These are phyloP conservation scores for Poa annua DNA, from an alignment of 176 grass and related monocot species.

Conservation along the genomic window DNA sequence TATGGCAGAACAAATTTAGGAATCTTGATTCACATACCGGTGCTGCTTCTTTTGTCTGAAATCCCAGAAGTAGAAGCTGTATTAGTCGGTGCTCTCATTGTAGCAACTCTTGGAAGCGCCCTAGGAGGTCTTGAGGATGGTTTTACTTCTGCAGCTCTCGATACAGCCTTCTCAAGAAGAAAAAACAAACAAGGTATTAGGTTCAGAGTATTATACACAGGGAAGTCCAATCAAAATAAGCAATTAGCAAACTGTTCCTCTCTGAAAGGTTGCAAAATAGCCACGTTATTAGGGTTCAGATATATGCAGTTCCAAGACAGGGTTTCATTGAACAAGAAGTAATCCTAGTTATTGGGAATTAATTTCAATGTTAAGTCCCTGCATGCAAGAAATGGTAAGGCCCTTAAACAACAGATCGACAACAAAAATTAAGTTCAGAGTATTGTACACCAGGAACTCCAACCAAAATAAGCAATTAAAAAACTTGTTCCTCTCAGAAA, in stretches of 20 bases:
- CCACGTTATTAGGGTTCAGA: no score
- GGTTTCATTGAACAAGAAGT: no score
- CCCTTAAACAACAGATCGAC: no score
- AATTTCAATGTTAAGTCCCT: no score
- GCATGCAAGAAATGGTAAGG: no score
- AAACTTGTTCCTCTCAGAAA: neutral
- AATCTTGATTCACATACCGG: slow-evolving; percentile 46
- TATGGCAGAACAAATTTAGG: slow-evolving; percentile 11
- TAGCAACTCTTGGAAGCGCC: slow-evolving; percentile 65
- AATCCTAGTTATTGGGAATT: no score
- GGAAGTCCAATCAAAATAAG: no score
- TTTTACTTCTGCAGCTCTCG: slow-evolving; percentile 53
- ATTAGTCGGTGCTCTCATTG: slow-evolving; percentile 50
- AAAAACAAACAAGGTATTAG: neutral
- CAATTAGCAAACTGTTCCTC: no score
- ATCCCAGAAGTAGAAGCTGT: slow-evolving; percentile 29
- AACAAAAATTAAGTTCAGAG: slow-evolving; percentile 6
- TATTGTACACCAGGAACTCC: neutral
- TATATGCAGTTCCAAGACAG: no score
- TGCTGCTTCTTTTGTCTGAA: slow-evolving; percentile 65
- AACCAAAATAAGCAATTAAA: slow-evolving; percentile 29
- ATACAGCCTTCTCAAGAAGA: slow-evolving; percentile 41
- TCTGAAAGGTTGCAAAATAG: no score
- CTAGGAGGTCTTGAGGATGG: slow-evolving; percentile 59
- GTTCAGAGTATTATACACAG: slow-evolving; percentile 16